Evolutionary conservation across 73 alveolate species (phyloP).

Genomic region (Urostyla sp.): DNA sequence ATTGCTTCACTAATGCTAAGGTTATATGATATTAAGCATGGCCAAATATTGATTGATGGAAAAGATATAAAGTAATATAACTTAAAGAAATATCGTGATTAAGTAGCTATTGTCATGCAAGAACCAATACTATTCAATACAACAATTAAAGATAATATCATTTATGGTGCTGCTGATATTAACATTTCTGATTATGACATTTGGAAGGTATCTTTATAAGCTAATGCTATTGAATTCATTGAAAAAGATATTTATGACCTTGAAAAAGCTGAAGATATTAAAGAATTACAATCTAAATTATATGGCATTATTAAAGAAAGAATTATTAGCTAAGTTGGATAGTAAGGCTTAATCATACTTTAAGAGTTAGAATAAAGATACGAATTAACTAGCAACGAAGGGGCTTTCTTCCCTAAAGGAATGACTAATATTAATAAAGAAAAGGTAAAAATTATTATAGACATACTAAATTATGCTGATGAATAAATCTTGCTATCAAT

Average conservation of each 20-base stretch:
- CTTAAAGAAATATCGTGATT: constrained; percentile 61
- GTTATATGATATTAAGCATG: constrained; percentile 74
- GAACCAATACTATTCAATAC: constrained; percentile 77
- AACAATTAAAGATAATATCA: constrained; percentile 72
- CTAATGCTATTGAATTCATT: constrained; percentile 72
- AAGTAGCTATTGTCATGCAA: constrained; percentile 70
- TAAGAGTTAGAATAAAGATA: no score
- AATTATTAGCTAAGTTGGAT: no score
- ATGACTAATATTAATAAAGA: no score
- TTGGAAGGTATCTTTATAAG: constrained; percentile 68
- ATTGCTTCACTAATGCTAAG: constrained; percentile 80
- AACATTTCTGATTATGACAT: constrained; percentile 41
- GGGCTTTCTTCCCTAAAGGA: no score
- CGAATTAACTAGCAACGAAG: no score
- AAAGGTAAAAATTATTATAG: no score
- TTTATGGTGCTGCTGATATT: constrained; percentile 60
- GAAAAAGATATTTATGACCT: constrained; percentile 40
- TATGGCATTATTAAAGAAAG: no score
- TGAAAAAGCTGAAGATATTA: constrained; percentile 10
- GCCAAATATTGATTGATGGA: constrained; percentile 79
- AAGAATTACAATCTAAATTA: no score
- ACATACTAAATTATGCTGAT: no score
- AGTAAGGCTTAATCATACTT: no score
- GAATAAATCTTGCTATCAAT: no score
- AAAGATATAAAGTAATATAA: constrained; percentile 73